Evolutionary conservation across 2,329 filamentous ascomycete genomes (phyloP), one percentile per base, ranked within the genome.

Genomic region (Microcyclosporella mali): DNA sequence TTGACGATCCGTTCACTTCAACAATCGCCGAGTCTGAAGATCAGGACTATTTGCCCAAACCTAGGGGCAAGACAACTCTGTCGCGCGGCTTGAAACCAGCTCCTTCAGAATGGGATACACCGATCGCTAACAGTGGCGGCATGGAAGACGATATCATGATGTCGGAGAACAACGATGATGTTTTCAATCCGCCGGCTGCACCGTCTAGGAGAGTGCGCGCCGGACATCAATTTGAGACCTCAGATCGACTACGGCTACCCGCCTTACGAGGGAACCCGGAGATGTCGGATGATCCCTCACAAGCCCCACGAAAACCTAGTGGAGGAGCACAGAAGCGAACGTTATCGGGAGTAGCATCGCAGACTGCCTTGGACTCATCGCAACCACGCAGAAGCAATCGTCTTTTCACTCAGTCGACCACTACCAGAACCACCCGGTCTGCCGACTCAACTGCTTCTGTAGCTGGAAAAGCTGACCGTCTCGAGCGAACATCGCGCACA

Each of bases 291-390:
- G 50, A 52, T 39, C 16, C 42, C 2, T 45, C 45, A 57, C 60
- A 39, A 60, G 67, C 59, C 21, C 51, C 50, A 15, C 43, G 45
- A 11, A 53, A 51, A 40, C 37, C 63, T 29, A 60, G 60, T 37
- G 49, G 42, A 37, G 59, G 51, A 16, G 55, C 89, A 47, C 80
- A 88, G 62, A 97, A 95, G 68, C 81, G 90, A 54, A 95, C 88
- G 1, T 78, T 94, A n/a, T 95, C 90, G 31, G 90, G 90, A 32
- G 48, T 60, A 25, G 50, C 55, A 37, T 46, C 61, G n/a, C 49
- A 51, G 15, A 40, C 55, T 10, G 44, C 43, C 3, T 41, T 52
- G n/a, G 67, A 69, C 42, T 61, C 63, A n/a, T 63, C 68, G n/a
- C 63, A 67, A 16, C 67, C 66, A 21, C 67, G 70, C 33, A 63